Percentiles rank a stretch among this genome's conserved stretches.
phyloP scores from a whole-genome alignment of 345 rosid genomes.

The Camelina laxa region DNA sequence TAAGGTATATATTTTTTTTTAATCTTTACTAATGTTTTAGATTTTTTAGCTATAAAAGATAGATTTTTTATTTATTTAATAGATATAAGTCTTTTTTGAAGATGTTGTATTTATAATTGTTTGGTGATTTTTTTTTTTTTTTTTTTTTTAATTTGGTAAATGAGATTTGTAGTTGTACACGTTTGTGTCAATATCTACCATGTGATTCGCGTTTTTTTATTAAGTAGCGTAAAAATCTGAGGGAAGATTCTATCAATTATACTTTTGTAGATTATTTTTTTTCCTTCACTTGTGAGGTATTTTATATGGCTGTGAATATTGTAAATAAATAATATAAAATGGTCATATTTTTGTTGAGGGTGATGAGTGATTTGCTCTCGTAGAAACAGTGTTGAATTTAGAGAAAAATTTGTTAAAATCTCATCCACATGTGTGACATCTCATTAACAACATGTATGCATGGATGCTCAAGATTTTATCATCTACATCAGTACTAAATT shows the following conservation, averaged over 20 bases:
- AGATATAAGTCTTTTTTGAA: not conserved
- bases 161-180: slow-evolving; percentile 30
- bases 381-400: slow-evolving; percentile 17
- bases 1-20: too few species aligned
- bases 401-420: slow-evolving; percentile 5
- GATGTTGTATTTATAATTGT: not conserved
- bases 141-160: not conserved
- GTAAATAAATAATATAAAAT: not conserved
- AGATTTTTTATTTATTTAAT: not conserved
- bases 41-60: not conserved
- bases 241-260: not conserved
- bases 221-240: slow-evolving; percentile 38
- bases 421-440: slow-evolving; percentile 12
- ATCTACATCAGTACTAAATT: not conserved
- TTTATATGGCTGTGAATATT: slow-evolving; percentile 31
- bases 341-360: not conserved
- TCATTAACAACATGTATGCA: slow-evolving; percentile 6
- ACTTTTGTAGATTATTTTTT: not conserved
- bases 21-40: not conserved
- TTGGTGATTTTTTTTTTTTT: not conserved
- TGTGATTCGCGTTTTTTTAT: slow-evolving; percentile 40
- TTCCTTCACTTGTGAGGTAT: not conserved
- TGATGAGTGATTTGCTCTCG: slow-evolving; percentile 11
- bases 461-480: not conserved
- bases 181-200: slow-evolving; percentile 38